Conservation (phyloP, 495 filamentous ascomycete genomes). For the Podospora bellae-mahoneyi region DNA sequence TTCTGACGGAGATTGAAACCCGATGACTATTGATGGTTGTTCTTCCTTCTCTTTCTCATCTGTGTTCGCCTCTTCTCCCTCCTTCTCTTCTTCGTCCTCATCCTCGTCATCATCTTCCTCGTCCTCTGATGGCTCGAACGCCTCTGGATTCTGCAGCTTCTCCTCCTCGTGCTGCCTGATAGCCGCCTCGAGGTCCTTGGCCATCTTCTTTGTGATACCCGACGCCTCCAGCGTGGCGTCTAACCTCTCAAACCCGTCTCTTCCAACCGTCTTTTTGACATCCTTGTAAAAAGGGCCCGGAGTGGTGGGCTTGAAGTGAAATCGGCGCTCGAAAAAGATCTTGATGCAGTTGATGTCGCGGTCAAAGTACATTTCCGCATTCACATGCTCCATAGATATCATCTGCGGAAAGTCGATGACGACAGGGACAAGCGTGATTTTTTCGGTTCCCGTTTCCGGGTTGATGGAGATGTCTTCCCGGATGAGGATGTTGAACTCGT, state of each 20-base stretch:
- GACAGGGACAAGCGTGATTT: conserved; percentile 57
- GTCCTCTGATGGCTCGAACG: conserved; percentile 38
- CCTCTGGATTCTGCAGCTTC: conserved; percentile 21
- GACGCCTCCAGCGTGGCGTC: conserved; percentile 90
- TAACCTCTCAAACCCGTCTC: conserved; percentile 61
- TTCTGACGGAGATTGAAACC: neutral
- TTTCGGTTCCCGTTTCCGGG: conserved; percentile 23
- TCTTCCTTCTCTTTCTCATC: conserved; percentile 31
- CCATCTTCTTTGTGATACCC: conserved; percentile 94
- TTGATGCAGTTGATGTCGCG: conserved; percentile 93
- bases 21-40: conserved; percentile 25
- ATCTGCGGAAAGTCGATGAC: conserved; percentile 99
- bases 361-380: conserved; percentile 94
- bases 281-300: conserved; percentile 82
- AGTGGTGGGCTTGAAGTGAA: conserved; percentile 77
- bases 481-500: conserved; percentile 98
- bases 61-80: conserved; percentile 45
- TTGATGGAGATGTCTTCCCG: conserved; percentile 56
- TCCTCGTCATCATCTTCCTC: conserved; percentile 68
- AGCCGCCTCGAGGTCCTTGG: conserved; percentile 84
- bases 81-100: conserved; percentile 64
- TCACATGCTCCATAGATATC: conserved; percentile 89
- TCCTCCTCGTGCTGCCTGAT: conserved; percentile 62
- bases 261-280: conserved; percentile 68
- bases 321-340: conserved; percentile 82